Evolutionary conservation across 768 basidiomycete genomes (phyloP).

Genomic region (Filobasidium wieringae): DNA sequence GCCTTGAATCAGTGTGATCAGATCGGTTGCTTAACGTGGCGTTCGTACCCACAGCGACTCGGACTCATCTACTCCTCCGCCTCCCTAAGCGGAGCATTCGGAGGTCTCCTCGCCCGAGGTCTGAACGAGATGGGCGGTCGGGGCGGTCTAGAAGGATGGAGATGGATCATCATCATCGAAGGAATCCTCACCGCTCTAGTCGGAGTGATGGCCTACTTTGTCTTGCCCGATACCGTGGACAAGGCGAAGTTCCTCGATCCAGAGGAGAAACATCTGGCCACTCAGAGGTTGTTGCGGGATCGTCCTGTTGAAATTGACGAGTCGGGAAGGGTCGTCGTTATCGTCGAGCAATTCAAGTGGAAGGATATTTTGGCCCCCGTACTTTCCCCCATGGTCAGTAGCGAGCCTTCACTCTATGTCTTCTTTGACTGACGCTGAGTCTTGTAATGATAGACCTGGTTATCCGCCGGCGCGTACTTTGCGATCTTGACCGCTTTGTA

Average conservation of each 20-base stretch:
- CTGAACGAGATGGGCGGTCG: neutral
- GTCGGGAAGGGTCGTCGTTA: too few relatives aligned
- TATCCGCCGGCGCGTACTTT: slow-evolving; percentile 22
- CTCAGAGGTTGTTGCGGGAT: slow-evolving; percentile 13
- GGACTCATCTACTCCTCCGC: slow-evolving; percentile 24
- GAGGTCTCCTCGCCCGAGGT: slow-evolving; percentile 11
- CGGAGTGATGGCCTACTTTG: slow-evolving; percentile 17
- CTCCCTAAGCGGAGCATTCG: slow-evolving; percentile 12
- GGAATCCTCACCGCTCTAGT: slow-evolving; percentile 21
- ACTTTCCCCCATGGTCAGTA: too few relatives aligned
- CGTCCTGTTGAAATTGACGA: too few relatives aligned
- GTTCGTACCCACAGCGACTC: too few relatives aligned
- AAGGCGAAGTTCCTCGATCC: slow-evolving; percentile 21
- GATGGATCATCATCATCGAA: slow-evolving; percentile 29
- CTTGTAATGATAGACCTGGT: slow-evolving; percentile 19
- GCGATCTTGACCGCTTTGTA: slow-evolving; percentile 23
- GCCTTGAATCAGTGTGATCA: too few relatives aligned
- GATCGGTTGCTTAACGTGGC: too few relatives aligned
- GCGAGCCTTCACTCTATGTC: neutral
- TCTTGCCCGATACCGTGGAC: slow-evolving; percentile 22
- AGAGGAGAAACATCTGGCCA: slow-evolving; percentile 17
- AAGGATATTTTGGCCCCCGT: too few relatives aligned
- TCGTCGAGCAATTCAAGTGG: too few relatives aligned
- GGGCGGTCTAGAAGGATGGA: slow-evolving; percentile 17
- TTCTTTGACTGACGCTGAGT: neutral